Percentiles rank a stretch among this genome's conserved stretches.
Evolutionary conservation across 2,329 filamentous ascomycete species (phyloP).

Genomic region (Colletotrichum truncatum): DNA sequence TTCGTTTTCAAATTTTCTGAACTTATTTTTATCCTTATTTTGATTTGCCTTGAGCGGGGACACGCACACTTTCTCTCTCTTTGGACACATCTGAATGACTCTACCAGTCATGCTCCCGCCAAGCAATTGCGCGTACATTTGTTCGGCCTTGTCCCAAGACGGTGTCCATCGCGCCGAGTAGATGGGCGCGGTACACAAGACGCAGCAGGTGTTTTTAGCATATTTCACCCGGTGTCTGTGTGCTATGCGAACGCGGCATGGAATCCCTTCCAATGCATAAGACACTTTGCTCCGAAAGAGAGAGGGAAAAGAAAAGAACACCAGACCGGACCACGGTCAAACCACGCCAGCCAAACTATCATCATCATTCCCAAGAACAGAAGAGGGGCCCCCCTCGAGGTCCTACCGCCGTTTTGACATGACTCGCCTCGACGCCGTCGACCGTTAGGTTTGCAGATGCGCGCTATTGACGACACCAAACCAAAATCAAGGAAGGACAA

Average conservation of each 20-base stretch:
- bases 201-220: neutral
- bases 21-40: too few species aligned
- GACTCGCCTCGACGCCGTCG: conserved; percentile 25
- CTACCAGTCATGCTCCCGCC: conserved; percentile 14
- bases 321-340: conserved; percentile 23
- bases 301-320: neutral
- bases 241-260: neutral
- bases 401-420: conserved; percentile 22
- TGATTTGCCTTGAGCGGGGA: too few species aligned
- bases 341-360: conserved; percentile 1
- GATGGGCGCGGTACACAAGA: conserved; percentile 5
- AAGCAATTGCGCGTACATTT: neutral
- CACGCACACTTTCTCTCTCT: neutral
- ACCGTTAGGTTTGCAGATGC: conserved; percentile 20
- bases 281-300: neutral
- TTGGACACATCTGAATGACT: conserved; percentile 24
- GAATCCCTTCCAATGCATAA: conserved; percentile 1
- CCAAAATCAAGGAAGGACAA: neutral
- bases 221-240: neutral
- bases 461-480: conserved; percentile 20
- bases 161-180: conserved; percentile 27
- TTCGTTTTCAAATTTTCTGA: too few species aligned
- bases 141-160: conserved; percentile 14
- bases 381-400: neutral
- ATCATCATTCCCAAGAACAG: neutral